phyloP scores from a whole-genome alignment of 495 filamentous ascomycete species.

The Aspergillus funiculosus region DNA sequence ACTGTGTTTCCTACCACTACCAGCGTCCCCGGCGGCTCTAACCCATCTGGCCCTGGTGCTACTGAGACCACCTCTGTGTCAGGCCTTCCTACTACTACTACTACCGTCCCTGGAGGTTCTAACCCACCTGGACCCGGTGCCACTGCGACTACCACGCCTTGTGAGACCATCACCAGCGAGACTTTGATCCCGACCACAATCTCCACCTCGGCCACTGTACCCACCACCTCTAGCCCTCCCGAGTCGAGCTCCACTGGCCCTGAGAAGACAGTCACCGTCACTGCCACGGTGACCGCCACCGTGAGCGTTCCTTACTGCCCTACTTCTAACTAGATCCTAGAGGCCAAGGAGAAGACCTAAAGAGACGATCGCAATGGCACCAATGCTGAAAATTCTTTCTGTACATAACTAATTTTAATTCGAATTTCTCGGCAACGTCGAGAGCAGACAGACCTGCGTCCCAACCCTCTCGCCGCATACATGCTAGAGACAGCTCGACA shows the following conservation, averaged over 20 bases:
- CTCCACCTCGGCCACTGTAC: neutral
- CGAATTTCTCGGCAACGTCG: conserved; percentile 22
- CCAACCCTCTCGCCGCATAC: too few relatives aligned
- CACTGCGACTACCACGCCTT: conserved; percentile 10
- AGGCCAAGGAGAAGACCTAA: conserved; percentile 1
- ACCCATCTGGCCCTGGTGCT: neutral
- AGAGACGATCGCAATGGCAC: conserved; percentile 23
- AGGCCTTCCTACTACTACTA: conserved; percentile 1
- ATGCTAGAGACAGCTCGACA: too few relatives aligned
- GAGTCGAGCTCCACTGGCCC: conserved; percentile 4
- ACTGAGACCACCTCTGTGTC: conserved; percentile 4
- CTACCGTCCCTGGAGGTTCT: conserved; percentile 6
- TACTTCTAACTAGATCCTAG: conserved; percentile 18
- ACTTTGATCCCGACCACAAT: conserved; percentile 9
- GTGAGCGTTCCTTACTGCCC: conserved; percentile 29
- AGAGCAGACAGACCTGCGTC: neutral
- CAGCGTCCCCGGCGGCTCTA: neutral
- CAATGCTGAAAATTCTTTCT: conserved; percentile 19
- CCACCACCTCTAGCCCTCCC: neutral
- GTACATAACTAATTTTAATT: conserved; percentile 43
- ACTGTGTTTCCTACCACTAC: conserved; percentile 12
- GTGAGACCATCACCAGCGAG: conserved; percentile 19
- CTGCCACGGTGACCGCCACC: conserved; percentile 29
- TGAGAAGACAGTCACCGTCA: conserved; percentile 23
- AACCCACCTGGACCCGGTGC: conserved; percentile 7